phyloP scores from a whole-genome alignment of 1,284 basidiomycete species.

The Termitomyces sp. region DNA sequence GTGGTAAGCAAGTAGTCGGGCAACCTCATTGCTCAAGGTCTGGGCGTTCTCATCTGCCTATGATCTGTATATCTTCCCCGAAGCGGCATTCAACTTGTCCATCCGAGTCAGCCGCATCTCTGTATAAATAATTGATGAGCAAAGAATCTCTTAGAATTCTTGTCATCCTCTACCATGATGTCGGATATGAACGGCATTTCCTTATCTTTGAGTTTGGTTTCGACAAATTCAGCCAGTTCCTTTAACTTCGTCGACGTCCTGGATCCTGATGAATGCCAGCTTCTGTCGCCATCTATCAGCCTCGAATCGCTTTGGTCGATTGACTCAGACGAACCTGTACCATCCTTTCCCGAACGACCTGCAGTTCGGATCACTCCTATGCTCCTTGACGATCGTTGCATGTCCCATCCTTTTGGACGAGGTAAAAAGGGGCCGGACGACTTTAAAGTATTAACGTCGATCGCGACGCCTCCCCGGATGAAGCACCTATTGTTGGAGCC shows the following conservation, averaged over 20 bases:
- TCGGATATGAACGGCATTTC: not conserved
- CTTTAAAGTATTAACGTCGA: slow-evolving; percentile 10
- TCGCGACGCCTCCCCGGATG: slow-evolving; percentile 15
- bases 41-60: not conserved
- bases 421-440: slow-evolving; percentile 7
- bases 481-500: slow-evolving; percentile 13
- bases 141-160: not conserved
- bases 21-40: not conserved
- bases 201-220: slow-evolving; percentile 6
- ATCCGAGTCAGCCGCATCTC: slow-evolving; percentile 6
- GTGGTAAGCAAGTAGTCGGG: not conserved
- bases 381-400: slow-evolving; percentile 11
- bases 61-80: not conserved
- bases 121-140: not conserved
- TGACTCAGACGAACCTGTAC: slow-evolving; percentile 13
- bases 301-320: slow-evolving; percentile 17
- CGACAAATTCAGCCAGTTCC: slow-evolving; percentile 7
- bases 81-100: not conserved
- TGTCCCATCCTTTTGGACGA: slow-evolving; percentile 11
- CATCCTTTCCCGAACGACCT: slow-evolving; percentile 16
- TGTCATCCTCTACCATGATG: slow-evolving; percentile 9
- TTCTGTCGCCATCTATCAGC: slow-evolving; percentile 13
- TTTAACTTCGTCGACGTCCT: slow-evolving; percentile 10
- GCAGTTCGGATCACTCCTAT: slow-evolving; percentile 7
- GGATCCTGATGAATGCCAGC: slow-evolving; percentile 11